These are phyloP conservation scores for Trichoderma koningiopsis DNA, from an alignment of 2,329 filamentous ascomycete genomes.

Conservation along the genomic window DNA sequence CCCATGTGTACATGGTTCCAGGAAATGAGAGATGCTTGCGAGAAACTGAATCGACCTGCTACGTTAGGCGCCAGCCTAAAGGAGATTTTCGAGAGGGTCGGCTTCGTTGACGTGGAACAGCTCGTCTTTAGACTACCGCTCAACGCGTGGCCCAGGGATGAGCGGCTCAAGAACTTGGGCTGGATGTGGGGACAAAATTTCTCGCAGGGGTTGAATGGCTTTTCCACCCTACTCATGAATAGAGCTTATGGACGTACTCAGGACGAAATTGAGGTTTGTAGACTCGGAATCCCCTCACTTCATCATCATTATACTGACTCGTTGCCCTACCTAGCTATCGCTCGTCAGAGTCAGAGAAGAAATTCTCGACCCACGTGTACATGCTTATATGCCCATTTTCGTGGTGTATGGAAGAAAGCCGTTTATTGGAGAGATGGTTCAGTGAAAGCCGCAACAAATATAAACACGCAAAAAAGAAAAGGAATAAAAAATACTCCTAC, in stretches of 20 bases:
- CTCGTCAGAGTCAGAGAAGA: constrained; percentile 54
- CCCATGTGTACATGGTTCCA: constrained; percentile 45
- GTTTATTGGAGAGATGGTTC: constrained; percentile 36
- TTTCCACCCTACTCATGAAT: constrained; percentile 46
- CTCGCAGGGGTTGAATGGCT: constrained; percentile 46
- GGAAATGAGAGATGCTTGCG: constrained; percentile 45
- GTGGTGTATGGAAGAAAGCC: constrained; percentile 57
- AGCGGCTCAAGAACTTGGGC: constrained; percentile 47
- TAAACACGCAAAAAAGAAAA: background rate
- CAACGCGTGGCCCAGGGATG: constrained; percentile 55
- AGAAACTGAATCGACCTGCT: constrained; percentile 41
- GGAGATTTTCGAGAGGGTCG: constrained; percentile 48
- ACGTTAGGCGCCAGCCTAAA: constrained; percentile 42
- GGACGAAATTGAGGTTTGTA: constrained; percentile 52
- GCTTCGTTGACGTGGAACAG: constrained; percentile 59
- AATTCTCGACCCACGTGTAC: constrained; percentile 48
- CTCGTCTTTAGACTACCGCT: constrained; percentile 56
- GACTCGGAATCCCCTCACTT: background rate
- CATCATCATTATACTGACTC: background rate
- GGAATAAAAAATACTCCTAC: background rate
- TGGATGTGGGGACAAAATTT: constrained; percentile 50
- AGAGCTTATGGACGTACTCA: constrained; percentile 44
- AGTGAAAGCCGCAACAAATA: background rate
- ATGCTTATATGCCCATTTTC: constrained; percentile 53
- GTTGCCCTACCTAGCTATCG: constrained; percentile 41